Base-by-base conservation (phyloP, 805 yeast genomes). In the Saturnispora sekii region DNA sequence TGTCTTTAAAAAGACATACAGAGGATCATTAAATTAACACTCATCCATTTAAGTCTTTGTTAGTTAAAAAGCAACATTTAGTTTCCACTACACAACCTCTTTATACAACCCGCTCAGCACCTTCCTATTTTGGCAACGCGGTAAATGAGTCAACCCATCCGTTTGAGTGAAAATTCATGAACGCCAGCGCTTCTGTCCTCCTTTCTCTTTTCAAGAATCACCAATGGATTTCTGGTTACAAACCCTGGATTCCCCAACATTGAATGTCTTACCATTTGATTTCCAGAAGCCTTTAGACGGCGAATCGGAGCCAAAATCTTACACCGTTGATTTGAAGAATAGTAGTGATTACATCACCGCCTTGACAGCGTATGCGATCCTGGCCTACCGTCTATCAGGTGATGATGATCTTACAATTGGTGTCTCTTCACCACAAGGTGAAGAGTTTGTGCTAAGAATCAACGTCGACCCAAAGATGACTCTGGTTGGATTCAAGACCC, bases 341-440 rank as follows among this genome's bases (percentile, higher is more conserved):
- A 15, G 28, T 1, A 52, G 53, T 3, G 54, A 54, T 28, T 84
- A 81, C 60, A 57, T 68, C 9, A 62, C 74, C 12, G 79, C 80
- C 0, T 68, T 86, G 49, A 68, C 95, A 14, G 75, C 75, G 1
- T 84, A 80, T 65, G 76, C 82, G 18, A 77, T 82, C 1, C 70
- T 90, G 46, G 71, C 86, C 33, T 81, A 75, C 63, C 72, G 97
- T 58, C 68, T 86, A 39, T 83, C 96, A 2, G 97, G 97, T 18
- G 97, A 90, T 60, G 97, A 90, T 52, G 97, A 90, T 56, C 80
- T 93, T 41, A 80, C 83, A n/a, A 66, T 90, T 49, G 88, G 89
- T n/a, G 79, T 88, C 0, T 79, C 88, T 0, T 78, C 81, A 53
- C 62, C 73, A 21, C 53, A 64, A 3, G 62, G 62, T 5, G 64